Conservation (phyloP, 345 rosid genomes). For the Eucalyptus marginata region DNA sequence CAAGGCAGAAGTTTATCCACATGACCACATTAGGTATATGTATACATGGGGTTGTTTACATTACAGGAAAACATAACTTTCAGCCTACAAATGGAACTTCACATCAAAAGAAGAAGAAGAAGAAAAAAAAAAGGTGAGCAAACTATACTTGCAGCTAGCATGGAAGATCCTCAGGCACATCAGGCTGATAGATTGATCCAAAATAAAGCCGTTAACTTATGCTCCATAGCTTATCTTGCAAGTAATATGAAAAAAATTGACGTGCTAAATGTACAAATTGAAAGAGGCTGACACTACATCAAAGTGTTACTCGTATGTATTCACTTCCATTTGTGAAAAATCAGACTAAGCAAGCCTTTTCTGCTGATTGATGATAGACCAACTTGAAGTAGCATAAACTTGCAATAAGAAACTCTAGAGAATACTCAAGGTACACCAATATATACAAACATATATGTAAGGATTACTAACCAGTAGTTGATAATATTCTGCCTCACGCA, state of each 20-base stretch:
- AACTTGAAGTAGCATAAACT: neutral
- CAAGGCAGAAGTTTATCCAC: neutral
- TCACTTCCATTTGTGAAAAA: neutral
- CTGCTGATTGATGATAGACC: neutral
- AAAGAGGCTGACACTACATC: neutral
- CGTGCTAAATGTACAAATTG: neutral
- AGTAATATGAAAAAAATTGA: neutral
- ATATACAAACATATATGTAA: neutral
- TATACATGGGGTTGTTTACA: neutral
- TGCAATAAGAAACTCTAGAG: neutral
- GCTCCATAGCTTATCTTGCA: neutral
- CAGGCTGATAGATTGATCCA: neutral
- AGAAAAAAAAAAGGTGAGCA: neutral
- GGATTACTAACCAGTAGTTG: slow-evolving; percentile 60
- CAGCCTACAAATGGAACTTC: neutral
- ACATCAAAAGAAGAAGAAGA: neutral
- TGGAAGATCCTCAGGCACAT: neutral
- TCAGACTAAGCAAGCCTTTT: neutral
- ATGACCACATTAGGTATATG: neutral
- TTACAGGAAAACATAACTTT: neutral
- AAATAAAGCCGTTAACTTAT: neutral
- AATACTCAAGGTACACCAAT: neutral
- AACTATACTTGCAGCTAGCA: neutral
- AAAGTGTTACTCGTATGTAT: neutral
- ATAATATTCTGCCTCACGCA: slow-evolving; percentile 81